Conservation (phyloP, 148 eudicot genomes). For the Pharnaceum exiguum region DNA sequence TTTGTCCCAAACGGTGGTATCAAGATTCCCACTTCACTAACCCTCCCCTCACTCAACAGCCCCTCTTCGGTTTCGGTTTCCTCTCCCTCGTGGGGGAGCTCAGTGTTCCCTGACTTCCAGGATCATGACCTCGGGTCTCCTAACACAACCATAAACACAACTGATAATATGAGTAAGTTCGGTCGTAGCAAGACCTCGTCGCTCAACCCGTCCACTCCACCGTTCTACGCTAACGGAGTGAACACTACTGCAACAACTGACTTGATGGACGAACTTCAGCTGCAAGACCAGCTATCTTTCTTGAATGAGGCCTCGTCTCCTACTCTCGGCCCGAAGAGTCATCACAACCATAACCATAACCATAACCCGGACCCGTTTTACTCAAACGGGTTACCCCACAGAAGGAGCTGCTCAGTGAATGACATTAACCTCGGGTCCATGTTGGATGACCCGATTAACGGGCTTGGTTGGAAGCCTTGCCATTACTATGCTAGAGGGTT, state of each 20-base stretch:
- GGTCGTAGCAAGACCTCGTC: slow-evolving; percentile 16
- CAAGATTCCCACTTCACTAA: slow-evolving; percentile 54
- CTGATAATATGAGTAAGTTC: neutral
- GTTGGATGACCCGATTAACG: slow-evolving; percentile 39
- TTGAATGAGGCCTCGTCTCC: slow-evolving; percentile 35
- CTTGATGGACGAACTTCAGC: slow-evolving; percentile 62
- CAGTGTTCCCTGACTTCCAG: slow-evolving; percentile 32
- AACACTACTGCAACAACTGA: slow-evolving; percentile 10
- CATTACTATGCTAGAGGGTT: slow-evolving; percentile 81
- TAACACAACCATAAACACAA: slow-evolving; percentile 9
- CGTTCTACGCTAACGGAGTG: slow-evolving; percentile 30
- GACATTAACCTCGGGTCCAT: slow-evolving; percentile 43
- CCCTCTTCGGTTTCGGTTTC: slow-evolving; percentile 34
- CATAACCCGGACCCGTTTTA: slow-evolving; percentile 32
- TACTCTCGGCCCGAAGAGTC: slow-evolving; percentile 19
- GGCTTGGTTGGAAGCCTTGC: slow-evolving; percentile 81
- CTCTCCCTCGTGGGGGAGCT: slow-evolving; percentile 36
- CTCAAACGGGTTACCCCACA: slow-evolving; percentile 27
- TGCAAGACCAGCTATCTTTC: slow-evolving; percentile 68
- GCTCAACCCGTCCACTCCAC: slow-evolving; percentile 48
- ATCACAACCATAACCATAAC: too few species aligned
- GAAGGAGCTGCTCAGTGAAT: slow-evolving; percentile 75
- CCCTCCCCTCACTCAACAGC: slow-evolving; percentile 34
- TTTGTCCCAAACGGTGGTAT: slow-evolving; percentile 32
- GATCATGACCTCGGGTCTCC: slow-evolving; percentile 35